A percentile compares a stretch with the other conserved stretches of the same genome.
Evolutionary conservation across 169 alveolate species (phyloP).

Genomic region (Plasmodium sp.): DNA sequence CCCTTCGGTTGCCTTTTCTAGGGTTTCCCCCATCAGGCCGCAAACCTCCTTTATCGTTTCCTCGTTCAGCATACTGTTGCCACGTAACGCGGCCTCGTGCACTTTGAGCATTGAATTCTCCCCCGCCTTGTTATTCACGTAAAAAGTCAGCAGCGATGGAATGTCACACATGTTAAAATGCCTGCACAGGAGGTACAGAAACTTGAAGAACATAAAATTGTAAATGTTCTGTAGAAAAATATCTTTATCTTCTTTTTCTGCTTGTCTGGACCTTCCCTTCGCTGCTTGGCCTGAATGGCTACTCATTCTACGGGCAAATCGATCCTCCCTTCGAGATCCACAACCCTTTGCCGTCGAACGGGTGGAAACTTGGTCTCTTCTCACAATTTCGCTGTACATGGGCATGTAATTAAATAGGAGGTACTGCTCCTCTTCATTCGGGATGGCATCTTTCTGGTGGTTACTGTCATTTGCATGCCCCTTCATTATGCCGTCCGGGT

Average conservation of each 20-base stretch:
- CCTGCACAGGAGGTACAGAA: conserved; percentile 30
- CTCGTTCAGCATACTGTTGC: background rate
- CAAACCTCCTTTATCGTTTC: conserved; percentile 9
- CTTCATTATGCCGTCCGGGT: background rate
- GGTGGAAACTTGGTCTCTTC: background rate
- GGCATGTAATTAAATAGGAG: conserved; percentile 73
- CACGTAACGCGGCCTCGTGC: background rate
- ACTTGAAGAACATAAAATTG: conserved; percentile 61
- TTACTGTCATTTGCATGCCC: background rate
- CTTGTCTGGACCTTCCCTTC: background rate
- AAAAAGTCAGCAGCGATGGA: conserved; percentile 6
- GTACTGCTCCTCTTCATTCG: conserved; percentile 16
- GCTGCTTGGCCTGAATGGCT: background rate
- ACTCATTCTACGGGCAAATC: background rate
- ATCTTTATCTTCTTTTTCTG: conserved; percentile 10
- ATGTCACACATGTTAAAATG: conserved; percentile 30
- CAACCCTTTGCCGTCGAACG: background rate
- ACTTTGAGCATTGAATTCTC: background rate
- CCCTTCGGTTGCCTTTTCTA: background rate
- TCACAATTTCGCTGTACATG: conserved; percentile 36
- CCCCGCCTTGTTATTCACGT: conserved; percentile 5
- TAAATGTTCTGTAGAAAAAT: conserved; percentile 50
- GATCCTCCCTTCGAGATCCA: background rate
- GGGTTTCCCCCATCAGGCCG: background rate
- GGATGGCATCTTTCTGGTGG: background rate